Conservation (phyloP, 179 eudicot species). For the Silene vulgaris region DNA sequence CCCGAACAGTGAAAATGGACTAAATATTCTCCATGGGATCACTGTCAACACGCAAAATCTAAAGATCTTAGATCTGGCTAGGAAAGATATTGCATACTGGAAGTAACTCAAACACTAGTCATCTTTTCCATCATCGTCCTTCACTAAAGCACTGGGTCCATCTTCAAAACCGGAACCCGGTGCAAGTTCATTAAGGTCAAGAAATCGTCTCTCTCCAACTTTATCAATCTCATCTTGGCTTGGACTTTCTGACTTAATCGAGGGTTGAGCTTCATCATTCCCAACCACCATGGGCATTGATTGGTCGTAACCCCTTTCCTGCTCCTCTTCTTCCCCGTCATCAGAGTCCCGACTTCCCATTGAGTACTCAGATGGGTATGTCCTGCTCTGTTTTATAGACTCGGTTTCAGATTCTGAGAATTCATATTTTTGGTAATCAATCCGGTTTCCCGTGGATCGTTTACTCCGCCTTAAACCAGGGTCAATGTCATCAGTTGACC, state of each 20-base stretch:
- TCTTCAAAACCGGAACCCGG: conserved; percentile 87
- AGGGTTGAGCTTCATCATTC: conserved; percentile 31
- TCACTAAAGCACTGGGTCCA: conserved; percentile 47
- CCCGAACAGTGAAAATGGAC: neutral
- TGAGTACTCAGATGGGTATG: conserved; percentile 39
- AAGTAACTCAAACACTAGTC: conserved; percentile 10
- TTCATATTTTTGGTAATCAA: conserved; percentile 63
- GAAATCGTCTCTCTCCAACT: conserved; percentile 53
- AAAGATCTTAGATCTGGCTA: no score
- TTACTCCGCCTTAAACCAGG: conserved; percentile 82
- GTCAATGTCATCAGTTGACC: conserved; percentile 47
- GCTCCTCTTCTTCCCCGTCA: conserved; percentile 33
- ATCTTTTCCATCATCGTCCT: conserved; percentile 42
- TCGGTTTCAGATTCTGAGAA: conserved; percentile 74
- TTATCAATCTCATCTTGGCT: conserved; percentile 38
- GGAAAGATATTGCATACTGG: no score
- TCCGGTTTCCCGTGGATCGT: conserved; percentile 64
- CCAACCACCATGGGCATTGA: conserved; percentile 28
- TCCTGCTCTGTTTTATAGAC: conserved; percentile 36
- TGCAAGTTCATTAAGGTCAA: conserved; percentile 86
- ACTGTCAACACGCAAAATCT: neutral
- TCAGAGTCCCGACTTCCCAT: conserved; percentile 46
- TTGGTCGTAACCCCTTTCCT: conserved; percentile 32
- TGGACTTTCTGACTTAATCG: conserved; percentile 32
- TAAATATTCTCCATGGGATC: conserved; percentile 7